Evolutionary conservation across 345 rosid genomes (phyloP).

Genomic region (Euclidium syriacum): DNA sequence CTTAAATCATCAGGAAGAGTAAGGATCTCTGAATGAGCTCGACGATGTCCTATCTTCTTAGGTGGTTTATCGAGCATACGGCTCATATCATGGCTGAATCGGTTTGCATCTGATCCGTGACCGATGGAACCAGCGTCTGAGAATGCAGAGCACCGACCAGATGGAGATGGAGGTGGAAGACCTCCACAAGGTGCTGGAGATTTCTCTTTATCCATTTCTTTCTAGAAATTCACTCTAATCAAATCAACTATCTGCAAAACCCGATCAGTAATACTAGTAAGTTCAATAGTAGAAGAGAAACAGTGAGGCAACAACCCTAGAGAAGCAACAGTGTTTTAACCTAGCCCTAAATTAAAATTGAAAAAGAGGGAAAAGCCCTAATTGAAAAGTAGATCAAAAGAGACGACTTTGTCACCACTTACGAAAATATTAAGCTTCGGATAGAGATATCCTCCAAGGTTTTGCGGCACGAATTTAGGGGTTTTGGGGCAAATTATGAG

Average conservation of each 20-base stretch:
- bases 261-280: not conserved
- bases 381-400: constrained; percentile 2
- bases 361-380: not conserved
- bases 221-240: not conserved
- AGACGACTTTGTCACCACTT: constrained; percentile 25
- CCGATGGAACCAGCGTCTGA: constrained; percentile 38
- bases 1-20: constrained; percentile 88
- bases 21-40: constrained; percentile 92
- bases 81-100: constrained; percentile 71
- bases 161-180: constrained; percentile 47
- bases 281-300: not conserved
- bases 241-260: not conserved
- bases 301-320: not conserved
- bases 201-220: constrained; percentile 78
- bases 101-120: constrained; percentile 47
- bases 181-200: constrained; percentile 43
- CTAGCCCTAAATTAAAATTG: not conserved
- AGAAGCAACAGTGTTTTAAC: constrained; percentile 1
- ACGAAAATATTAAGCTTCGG: not conserved
- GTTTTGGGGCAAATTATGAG: not conserved
- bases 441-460: not conserved
- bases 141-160: constrained; percentile 51
- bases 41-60: constrained; percentile 83
- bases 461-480: not conserved
- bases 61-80: constrained; percentile 84